Evolutionary conservation across 2,329 filamentous ascomycete species (phyloP).

Genomic region (Colletotrichum lini): DNA sequence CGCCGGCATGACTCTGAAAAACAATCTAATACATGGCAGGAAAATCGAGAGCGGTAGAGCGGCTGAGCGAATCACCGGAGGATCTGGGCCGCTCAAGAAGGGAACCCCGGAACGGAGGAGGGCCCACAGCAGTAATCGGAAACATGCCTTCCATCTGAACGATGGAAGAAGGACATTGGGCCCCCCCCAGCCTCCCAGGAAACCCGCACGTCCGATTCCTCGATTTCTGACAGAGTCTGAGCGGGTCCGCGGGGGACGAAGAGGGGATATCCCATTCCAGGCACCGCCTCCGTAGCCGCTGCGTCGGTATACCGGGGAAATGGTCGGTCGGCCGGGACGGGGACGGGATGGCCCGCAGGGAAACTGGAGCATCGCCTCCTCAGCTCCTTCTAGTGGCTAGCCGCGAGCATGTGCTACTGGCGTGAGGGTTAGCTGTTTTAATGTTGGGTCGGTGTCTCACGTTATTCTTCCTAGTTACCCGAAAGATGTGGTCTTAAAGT

Average conservation of each 20-base stretch:
- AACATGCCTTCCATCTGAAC: no score
- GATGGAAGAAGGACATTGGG: neutral
- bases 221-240: neutral
- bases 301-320: slow-evolving; percentile 33
- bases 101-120: neutral
- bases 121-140: no score
- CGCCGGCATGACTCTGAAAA: neutral
- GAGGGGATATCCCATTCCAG: slow-evolving; percentile 11
- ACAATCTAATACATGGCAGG: neutral
- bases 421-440: slow-evolving; percentile 12
- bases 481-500: slow-evolving; percentile 10
- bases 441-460: slow-evolving; percentile 28
- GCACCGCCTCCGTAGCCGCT: slow-evolving; percentile 20
- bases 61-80: neutral
- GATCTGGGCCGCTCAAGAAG: neutral
- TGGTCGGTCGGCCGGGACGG: slow-evolving; percentile 30
- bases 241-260: slow-evolving; percentile 27
- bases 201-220: slow-evolving; percentile 24
- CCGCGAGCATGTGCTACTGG: slow-evolving; percentile 19
- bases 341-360: slow-evolving; percentile 33
- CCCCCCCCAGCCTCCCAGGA: neutral
- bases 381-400: neutral
- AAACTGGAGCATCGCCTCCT: slow-evolving; percentile 22
- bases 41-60: neutral
- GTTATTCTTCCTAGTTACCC: slow-evolving; percentile 24